Base-by-base conservation (phyloP, 768 basidiomycete species). In the Daedalea quercina region DNA sequence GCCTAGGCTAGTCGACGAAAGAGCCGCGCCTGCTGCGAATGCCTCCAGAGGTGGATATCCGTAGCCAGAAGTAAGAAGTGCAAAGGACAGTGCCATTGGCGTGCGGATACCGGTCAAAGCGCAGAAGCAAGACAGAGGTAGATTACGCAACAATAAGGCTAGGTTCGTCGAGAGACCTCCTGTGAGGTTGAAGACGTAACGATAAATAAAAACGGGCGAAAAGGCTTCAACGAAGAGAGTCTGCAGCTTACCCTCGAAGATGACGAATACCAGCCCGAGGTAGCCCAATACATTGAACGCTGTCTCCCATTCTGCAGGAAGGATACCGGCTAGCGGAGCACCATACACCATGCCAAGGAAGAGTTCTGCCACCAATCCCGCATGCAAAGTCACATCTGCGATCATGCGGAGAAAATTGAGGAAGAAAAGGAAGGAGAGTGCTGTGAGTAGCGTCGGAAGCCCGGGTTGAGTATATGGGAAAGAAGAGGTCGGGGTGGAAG, bases 1-100 rank as follows among this genome's bases (percentile, higher is more conserved):
- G 0, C 84, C 85, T 1, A 87, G 72, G 0, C 80, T 82, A 0
- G 84, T 87, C 0, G 81, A 79, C 17, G 77, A 79, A 1, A 85
- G 69, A 0, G 83, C 76, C 1, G 82, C 80, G 0, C 84, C 84
- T 0, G 81, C 80, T 0, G 78, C 74, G 60, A 88, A 86, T 2
- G 77, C 69, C 54, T 81, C 76, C 2, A 80, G 56, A 0, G 62
- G 48, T 0, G 65, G 53, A 52, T 76, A 77, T 2, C 71, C 68
- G 52, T 65, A 80, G 17, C 67, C 74, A 17, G 69, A 65, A 25
- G 65, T 57, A 6, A 82, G 59, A 1, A 80, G 68, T 2, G 76
- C 63, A 52, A 81, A 70, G 0, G 75, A 76, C 1, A 79, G 61
- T 0, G 68, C 76, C 40, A 85, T 72, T 3, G 81, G 81, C 1